These are phyloP conservation scores for Conoideocrella luteorostrata DNA, from an alignment of 2,329 filamentous ascomycete genomes.

Conservation along the genomic window DNA sequence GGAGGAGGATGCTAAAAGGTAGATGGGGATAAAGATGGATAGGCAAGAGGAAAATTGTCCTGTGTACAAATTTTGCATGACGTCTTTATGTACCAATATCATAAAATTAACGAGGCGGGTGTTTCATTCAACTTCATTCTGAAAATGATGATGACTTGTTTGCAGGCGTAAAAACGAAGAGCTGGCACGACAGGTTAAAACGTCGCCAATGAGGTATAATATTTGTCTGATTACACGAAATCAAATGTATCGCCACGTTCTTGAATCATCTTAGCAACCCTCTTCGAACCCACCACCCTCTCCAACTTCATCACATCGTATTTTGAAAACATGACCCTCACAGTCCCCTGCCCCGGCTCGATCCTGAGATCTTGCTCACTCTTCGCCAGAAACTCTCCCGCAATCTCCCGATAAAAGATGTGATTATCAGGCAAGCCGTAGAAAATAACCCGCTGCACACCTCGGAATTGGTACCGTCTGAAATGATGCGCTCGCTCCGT, in stretches of 20 bases:
- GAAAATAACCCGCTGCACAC: slow-evolving; percentile 78
- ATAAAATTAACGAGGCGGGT: slow-evolving; percentile 2
- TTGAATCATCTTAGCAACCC: slow-evolving; percentile 76
- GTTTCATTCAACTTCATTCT: no score
- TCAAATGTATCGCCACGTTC: slow-evolving; percentile 90
- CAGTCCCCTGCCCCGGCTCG: slow-evolving; percentile 52
- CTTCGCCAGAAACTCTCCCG: slow-evolving; percentile 58
- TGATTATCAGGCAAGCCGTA: slow-evolving; percentile 89
- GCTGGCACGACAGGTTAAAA: no score
- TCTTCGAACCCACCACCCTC: slow-evolving; percentile 73
- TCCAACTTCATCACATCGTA: slow-evolving; percentile 89
- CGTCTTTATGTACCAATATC: slow-evolving; percentile 7
- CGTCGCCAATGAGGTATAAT: not conserved
- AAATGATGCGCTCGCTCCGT: slow-evolving; percentile 97
- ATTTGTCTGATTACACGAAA: slow-evolving; percentile 59
- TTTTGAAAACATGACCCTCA: slow-evolving; percentile 68
- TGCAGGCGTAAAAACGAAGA: no score
- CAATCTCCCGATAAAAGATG: slow-evolving; percentile 70
- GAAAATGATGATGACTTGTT: no score
- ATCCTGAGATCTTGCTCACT: slow-evolving; percentile 51
- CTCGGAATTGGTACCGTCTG: slow-evolving; percentile 74
- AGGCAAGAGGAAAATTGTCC: not conserved
- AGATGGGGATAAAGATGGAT: not conserved
- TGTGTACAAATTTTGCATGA: not conserved
- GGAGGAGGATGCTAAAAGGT: slow-evolving; percentile 1